These are phyloP conservation scores for Pholiota conissans DNA, from an alignment of 768 basidiomycete genomes.

Conservation along the genomic window DNA sequence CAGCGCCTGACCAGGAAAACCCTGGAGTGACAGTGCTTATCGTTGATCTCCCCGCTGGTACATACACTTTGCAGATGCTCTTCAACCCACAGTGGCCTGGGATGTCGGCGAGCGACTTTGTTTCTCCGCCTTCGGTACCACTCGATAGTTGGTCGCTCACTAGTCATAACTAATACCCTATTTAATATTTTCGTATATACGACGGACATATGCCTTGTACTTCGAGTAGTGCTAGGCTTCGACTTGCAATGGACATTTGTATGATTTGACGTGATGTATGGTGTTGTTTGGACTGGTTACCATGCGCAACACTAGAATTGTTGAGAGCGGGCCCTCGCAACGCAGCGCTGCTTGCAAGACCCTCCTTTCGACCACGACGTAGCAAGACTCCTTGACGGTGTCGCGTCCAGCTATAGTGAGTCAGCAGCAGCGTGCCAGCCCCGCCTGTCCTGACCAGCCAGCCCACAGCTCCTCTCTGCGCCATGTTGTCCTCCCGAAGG, in stretches of 20 bases:
- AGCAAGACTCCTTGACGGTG: conserved; percentile 29
- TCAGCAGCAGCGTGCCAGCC: not conserved
- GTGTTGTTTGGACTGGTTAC: conserved; percentile 23
- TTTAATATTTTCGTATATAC: conserved; percentile 17
- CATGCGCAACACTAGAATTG: conserved; percentile 9
- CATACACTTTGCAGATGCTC: conserved; percentile 77
- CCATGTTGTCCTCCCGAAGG: conserved; percentile 50
- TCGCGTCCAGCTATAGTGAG: conserved; percentile 18
- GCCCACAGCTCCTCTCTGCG: conserved; percentile 11
- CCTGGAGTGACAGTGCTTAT: conserved; percentile 76
- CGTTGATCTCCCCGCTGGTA: conserved; percentile 70
- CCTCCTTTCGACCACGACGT: conserved; percentile 8
- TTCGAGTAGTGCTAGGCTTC: conserved; percentile 2
- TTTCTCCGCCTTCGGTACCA: conserved; percentile 70
- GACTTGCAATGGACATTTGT: not conserved
- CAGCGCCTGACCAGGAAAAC: conserved; percentile 71
- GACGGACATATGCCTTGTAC: conserved; percentile 11
- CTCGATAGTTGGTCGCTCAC: conserved; percentile 75
- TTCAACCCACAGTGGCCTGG: conserved; percentile 93
- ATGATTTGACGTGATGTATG: conserved; percentile 13
- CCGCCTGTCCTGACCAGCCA: conserved; percentile 6
- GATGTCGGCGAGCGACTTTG: conserved; percentile 54
- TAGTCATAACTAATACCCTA: conserved; percentile 61
- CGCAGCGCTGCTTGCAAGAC: conserved; percentile 5
- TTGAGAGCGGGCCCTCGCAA: not conserved